A percentile compares a stretch with the other conserved stretches of the same genome.
Evolutionary conservation across 495 filamentous ascomycete genomes (phyloP).

Genomic region (Tuber calosporum): DNA sequence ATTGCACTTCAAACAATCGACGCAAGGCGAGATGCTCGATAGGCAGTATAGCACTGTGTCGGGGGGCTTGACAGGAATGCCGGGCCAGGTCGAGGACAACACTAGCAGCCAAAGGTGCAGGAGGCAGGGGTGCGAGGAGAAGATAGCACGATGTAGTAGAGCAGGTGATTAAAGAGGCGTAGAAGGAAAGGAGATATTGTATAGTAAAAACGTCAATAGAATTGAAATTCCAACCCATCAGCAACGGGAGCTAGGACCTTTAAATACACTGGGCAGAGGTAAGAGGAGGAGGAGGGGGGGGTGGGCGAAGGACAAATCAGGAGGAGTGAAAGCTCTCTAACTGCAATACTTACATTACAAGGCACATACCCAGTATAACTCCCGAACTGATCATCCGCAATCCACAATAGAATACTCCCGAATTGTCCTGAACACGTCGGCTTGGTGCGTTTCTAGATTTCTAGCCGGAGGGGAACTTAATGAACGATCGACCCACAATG

Average conservation of each 20-base stretch:
- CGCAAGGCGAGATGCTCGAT: not conserved
- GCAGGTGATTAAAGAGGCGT: not conserved
- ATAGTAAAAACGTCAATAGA: not conserved
- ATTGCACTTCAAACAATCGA: not conserved
- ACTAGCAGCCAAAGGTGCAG: not conserved
- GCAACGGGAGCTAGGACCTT: slow-evolving; percentile 17
- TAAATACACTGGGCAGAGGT: slow-evolving; percentile 16
- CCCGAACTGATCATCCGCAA: slow-evolving; percentile 18
- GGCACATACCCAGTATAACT: slow-evolving; percentile 13
- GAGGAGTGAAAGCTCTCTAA: not conserved
- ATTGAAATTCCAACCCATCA: slow-evolving; percentile 7
- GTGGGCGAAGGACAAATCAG: not conserved
- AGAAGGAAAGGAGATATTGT: not conserved
- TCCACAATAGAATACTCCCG: slow-evolving; percentile 14
- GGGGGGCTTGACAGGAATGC: not conserved
- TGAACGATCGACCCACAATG: slow-evolving; percentile 21
- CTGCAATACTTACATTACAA: slow-evolving; percentile 3
- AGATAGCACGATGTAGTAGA: not conserved
- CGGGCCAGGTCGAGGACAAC: not conserved
- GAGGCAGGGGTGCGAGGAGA: not conserved
- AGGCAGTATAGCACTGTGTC: not conserved
- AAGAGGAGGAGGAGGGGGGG: not conserved
- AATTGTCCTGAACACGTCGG: slow-evolving; percentile 30
- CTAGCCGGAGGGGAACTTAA: slow-evolving; percentile 4
- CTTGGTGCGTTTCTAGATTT: slow-evolving; percentile 15